Conservation (phyloP, 2,329 filamentous ascomycete genomes). For the Hirsutella minnesotensis region DNA sequence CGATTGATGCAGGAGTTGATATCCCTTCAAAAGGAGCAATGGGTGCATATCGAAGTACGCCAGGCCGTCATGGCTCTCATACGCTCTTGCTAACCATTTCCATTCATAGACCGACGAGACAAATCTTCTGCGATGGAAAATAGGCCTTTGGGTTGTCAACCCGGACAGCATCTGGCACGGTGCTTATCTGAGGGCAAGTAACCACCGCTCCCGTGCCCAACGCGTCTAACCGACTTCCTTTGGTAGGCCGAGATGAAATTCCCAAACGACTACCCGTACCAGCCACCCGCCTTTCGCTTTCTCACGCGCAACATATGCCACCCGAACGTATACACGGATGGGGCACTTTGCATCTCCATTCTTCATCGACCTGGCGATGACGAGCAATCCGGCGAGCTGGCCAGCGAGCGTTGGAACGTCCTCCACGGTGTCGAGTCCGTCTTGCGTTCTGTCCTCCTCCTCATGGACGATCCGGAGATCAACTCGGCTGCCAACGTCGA, state of each 20-base stretch:
- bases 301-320: constrained; percentile 64
- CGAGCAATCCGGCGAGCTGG: constrained; percentile 78
- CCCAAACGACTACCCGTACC: constrained; percentile 77
- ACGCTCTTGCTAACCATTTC: constrained; percentile 2
- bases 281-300: constrained; percentile 83
- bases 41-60: constrained; percentile 75
- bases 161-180: constrained; percentile 85
- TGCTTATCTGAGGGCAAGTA: constrained; percentile 65
- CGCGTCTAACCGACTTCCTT: background rate
- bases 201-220: background rate
- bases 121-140: constrained; percentile 79
- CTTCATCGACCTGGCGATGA: constrained; percentile 88
- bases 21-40: constrained; percentile 75
- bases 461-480: constrained; percentile 89
- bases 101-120: constrained; percentile 55
- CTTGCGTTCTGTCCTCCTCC: constrained; percentile 78
- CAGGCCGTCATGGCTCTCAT: background rate
- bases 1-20: constrained; percentile 85
- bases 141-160: constrained; percentile 88
- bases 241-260: constrained; percentile 71
- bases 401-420: constrained; percentile 88
- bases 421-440: constrained; percentile 92
- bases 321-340: constrained; percentile 87
- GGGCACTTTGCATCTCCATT: constrained; percentile 91
- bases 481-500: constrained; percentile 92